Percentiles rank a stretch among this genome's conserved stretches.
Conservation (phyloP, 2,329 filamentous ascomycete species). For the Fusarium agapanthi region DNA sequence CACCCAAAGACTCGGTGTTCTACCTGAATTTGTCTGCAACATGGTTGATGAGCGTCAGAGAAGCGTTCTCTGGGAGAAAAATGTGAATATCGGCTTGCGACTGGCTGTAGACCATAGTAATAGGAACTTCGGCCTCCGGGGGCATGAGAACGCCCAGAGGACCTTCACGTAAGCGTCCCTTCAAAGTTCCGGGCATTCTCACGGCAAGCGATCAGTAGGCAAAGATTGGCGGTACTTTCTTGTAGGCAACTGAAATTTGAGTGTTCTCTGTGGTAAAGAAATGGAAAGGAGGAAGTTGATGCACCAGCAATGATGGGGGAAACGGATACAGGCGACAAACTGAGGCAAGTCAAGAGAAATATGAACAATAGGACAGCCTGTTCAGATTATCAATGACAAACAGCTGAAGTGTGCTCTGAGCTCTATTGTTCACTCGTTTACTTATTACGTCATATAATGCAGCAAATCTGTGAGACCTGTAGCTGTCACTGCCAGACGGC, state of each 20-base stretch:
- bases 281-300: neutral
- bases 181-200: neutral
- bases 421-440: neutral
- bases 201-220: neutral
- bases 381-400: neutral
- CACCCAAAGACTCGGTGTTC: neutral
- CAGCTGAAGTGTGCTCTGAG: neutral
- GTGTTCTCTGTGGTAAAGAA: neutral
- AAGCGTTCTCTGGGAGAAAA: conserved; percentile 37
- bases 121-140: conserved; percentile 18
- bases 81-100: conserved; percentile 39
- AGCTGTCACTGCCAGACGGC: neutral
- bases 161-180: neutral
- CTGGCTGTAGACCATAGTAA: conserved; percentile 40
- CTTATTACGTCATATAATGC: neutral
- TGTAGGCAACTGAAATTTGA: neutral
- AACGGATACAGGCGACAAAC: neutral
- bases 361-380: neutral
- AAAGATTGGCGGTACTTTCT: neutral
- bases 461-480: neutral
- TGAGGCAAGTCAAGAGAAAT: neutral
- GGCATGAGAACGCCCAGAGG: neutral
- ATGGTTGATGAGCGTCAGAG: conserved; percentile 23
- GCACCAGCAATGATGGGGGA: neutral
- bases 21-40: conserved; percentile 43